Evolutionary conservation across 306 rosid species (phyloP), one percentile per base, ranked within the genome.

Genomic region (Pueraria montana): DNA sequence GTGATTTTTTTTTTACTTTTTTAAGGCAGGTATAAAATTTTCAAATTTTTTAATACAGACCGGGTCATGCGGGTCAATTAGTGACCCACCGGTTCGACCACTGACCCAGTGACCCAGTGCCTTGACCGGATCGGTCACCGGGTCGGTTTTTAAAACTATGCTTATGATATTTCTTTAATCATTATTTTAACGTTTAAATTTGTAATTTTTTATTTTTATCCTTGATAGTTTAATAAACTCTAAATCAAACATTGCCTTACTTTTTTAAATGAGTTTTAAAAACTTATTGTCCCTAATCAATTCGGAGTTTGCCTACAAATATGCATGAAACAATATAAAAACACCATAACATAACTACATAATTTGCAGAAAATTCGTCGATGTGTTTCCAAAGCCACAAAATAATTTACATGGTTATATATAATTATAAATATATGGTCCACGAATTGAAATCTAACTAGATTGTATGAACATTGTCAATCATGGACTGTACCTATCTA

Each of bases 401-500:
- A 50, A 11, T n/a, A 52, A 6, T 8, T 49, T 4, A 11, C 49
- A 68, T 52, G 20, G 36, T 16, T 10, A 30, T 64, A 55, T 63
- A 30, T 76, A 46, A 65, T 34, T 30, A 58, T 16, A 8, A 27
- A 49, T 20, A 27, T 1, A 20, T 13, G 87, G 83, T 84, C 78
- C 70, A 52, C 5, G 45, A 76, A 26, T 82, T 64, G 85, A 74
- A 53, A 82, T 67, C 53, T 49, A 76, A 55, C 72, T 46, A 76
- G 50, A 67, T 55, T 20, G 12, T 30, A 10, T 66, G 64, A 76
- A 64, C 69, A 16, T 63, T 20, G n/a, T 34, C 46, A 72, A 79
- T 79, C 77, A 79, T 79, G 56, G 55, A 26, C 6, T 62, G 50
- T 72, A 40, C 24, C 63, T 50, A 50, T 72, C 70, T 72, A 13